phyloP scores from a whole-genome alignment of 2,329 filamentous ascomycete species.

The Fusarium falciforme region DNA sequence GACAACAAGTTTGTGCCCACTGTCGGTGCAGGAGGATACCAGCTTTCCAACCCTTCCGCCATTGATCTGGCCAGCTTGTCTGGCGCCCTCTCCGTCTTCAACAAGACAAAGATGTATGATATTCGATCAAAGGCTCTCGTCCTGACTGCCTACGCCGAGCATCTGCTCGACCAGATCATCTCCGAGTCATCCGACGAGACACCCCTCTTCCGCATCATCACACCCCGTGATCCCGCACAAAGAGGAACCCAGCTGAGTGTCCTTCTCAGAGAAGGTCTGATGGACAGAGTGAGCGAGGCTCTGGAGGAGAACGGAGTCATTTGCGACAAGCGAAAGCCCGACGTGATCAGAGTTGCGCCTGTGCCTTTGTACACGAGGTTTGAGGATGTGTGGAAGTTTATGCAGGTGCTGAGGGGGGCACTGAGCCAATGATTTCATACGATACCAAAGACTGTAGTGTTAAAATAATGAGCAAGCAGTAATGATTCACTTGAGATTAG shows the following conservation, averaged over 20 bases:
- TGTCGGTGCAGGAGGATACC: constrained; percentile 81
- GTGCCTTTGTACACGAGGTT: constrained; percentile 87
- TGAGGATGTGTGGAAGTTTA: constrained; percentile 71
- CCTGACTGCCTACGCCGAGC: constrained; percentile 82
- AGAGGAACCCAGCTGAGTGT: constrained; percentile 85
- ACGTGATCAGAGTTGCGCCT: constrained; percentile 86
- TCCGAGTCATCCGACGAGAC: constrained; percentile 43
- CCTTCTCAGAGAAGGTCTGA: constrained; percentile 72
- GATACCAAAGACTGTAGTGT: constrained; percentile 1
- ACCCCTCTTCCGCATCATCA: constrained; percentile 71
- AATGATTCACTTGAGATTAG: constrained; percentile 9
- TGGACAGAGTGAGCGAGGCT: constrained; percentile 74
- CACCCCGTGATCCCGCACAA: constrained; percentile 74
- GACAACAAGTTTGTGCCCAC: constrained; percentile 82
- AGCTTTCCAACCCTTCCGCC: constrained; percentile 85
- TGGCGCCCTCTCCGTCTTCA: constrained; percentile 80
- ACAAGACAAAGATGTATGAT: constrained; percentile 74
- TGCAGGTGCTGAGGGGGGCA: constrained; percentile 54
- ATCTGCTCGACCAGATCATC: constrained; percentile 65
- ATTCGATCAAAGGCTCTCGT: constrained; percentile 78
- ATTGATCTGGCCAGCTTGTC: constrained; percentile 81
- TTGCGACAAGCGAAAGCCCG: constrained; percentile 85
- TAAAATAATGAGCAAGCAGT: constrained; percentile 10
- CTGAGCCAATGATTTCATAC: constrained; percentile 37
- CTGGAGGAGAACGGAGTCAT: constrained; percentile 78